Base-by-base conservation (phyloP, 2,329 filamentous ascomycete species). In the Ophidiomyces ophidiicola region DNA sequence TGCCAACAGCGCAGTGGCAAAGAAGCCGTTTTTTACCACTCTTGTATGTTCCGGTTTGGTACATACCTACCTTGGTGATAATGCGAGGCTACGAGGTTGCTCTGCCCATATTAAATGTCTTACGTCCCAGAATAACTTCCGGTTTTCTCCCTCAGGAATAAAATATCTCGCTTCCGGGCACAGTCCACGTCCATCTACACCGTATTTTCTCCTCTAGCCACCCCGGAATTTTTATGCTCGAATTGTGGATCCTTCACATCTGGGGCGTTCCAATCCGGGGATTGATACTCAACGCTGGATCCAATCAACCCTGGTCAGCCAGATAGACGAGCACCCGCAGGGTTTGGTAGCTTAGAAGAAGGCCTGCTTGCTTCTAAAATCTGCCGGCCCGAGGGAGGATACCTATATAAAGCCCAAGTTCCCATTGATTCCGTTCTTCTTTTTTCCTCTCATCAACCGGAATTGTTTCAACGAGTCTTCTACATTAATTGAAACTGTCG, bases 61-160 rank as follows among this genome's bases (percentile, higher is more conserved):
- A n/a, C n/a, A n/a, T n/a, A n/a, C n/a, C n/a, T n/a, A n/a, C n/a
- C n/a, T n/a, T n/a, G n/a, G n/a, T n/a, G n/a, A n/a, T n/a, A n/a
- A n/a, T n/a, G n/a, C n/a, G n/a, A n/a, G n/a, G n/a, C n/a, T n/a
- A n/a, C n/a, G n/a, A n/a, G n/a, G n/a, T n/a, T n/a, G n/a, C n/a
- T n/a, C n/a, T n/a, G n/a, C n/a, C n/a, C n/a, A n/a, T n/a, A n/a
- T n/a, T n/a, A 11, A 4, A 12, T 39, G 29, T 39, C 29, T 32
- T 15, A 33, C 30, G 14, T 20, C 37, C 20, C 32, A 39, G 19
- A 39, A 39, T 39, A 39, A 19, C 11, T 37, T 29, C 7, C 18
- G 8, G 36, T 10, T 32, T 15, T 12, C 7, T 32, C 20, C 18
- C 14, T 10, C 15, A 6, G 30, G 20, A 32, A 18, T 15, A n/a